Base-by-base conservation (phyloP, 495 filamentous ascomycete genomes). In the Patellaria atrata region DNA sequence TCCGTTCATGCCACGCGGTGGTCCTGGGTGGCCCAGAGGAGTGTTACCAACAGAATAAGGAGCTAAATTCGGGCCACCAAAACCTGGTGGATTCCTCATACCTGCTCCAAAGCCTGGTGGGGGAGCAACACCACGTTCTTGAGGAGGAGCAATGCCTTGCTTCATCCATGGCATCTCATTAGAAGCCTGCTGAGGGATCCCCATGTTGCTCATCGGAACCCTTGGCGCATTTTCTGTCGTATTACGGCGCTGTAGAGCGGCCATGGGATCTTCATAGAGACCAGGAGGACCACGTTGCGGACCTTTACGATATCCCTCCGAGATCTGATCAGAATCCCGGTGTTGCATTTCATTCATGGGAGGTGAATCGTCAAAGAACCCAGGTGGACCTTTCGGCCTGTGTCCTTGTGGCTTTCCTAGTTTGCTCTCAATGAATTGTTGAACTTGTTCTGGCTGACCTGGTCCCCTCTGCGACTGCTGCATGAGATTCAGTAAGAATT, bases 401-500 rank as follows among this genome's bases (percentile, higher is more conserved):
- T 49, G 43, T 3, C 37, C 32, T 28, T 51, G 52, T 24, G 39
- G 45, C 33, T 49, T 49, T 6, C 35, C 24, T 11, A 44, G 39
- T 12, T 42, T 38, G 18, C 43, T 41, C 15, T 55, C 54, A 24
- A 48, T 48, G 44, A 51, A 54, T 1, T 47, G 35, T 10, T 36
- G 34, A 30, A 54, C 38, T 30, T 42, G 22, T 50, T 43, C 24
- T 58, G 50, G 31, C 28, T 33, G 22, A 26, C 25, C 40, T 15
- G 40, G 53, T 11, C 10, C 34, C 13, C 46, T 48, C n/a, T 26
- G 29, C 18, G 37, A 25, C 14, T 34, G 32, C 30, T 56, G 50
- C 36, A 58, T 48, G 13, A 58, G 48, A 24, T 33, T 45, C 6
- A 58, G 45, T 22, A 58, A 35, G 30, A 56, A 58, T 13, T 45